Percentiles rank a stretch among this genome's conserved stretches.
These are phyloP conservation scores for Zelonia costaricensis DNA, from an alignment of 208 protist genomes.

Conservation along the genomic window DNA sequence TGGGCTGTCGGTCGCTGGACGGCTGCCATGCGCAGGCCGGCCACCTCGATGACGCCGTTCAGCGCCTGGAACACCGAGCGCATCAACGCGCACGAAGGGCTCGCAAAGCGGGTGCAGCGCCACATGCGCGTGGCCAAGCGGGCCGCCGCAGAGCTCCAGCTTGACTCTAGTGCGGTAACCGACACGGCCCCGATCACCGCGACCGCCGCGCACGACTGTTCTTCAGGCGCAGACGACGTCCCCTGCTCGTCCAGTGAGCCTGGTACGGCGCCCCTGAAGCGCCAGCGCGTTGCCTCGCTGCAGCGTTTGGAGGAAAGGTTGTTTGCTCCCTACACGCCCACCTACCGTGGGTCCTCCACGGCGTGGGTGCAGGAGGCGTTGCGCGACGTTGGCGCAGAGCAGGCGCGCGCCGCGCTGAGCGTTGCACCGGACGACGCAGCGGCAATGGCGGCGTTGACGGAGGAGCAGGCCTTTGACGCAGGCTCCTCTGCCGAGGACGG, in stretches of 20 bases:
- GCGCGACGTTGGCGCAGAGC: conserved; percentile 27
- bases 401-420: background rate
- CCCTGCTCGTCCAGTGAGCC: background rate
- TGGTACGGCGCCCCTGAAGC: background rate
- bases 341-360: conserved; percentile 28
- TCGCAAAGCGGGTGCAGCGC: too few species aligned
- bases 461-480: background rate
- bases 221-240: background rate
- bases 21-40: conserved; percentile 1
- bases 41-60: too few species aligned
- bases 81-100: too few species aligned
- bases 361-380: conserved; percentile 44
- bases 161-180: too few species aligned
- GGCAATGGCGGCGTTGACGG: background rate
- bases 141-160: too few species aligned
- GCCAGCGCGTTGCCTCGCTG: background rate
- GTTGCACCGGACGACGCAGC: background rate
- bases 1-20: conserved; percentile 41
- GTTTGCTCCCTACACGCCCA: conserved; percentile 18
- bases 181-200: too few species aligned
- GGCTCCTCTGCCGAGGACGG: too few species aligned
- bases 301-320: conserved; percentile 14
- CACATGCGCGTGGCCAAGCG: too few species aligned
- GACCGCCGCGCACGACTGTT: too few species aligned
- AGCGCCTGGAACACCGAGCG: too few species aligned